These are phyloP conservation scores for Phaeosphaeria sp. DNA, from an alignment of 2,329 filamentous ascomycete genomes.

Conservation along the genomic window DNA sequence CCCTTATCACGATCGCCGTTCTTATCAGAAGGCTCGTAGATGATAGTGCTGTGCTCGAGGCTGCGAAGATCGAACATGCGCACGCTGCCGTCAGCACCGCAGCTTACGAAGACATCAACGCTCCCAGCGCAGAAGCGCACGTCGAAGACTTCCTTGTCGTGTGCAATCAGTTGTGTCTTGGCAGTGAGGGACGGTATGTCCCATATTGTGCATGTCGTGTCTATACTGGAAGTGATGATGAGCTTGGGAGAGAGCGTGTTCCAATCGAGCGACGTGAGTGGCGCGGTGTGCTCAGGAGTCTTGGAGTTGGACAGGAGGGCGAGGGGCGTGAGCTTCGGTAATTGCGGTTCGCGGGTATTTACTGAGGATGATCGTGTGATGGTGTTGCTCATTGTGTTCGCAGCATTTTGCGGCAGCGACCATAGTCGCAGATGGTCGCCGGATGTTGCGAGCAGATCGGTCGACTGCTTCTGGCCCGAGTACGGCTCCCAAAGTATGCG, in stretches of 20 bases:
- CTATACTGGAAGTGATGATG: constrained; percentile 98
- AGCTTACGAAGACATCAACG: constrained; percentile 98
- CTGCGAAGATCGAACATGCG: constrained; percentile 98
- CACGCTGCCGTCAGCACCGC: constrained; percentile 95
- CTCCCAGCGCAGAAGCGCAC: constrained; percentile 98
- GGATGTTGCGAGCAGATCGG: constrained; percentile 91
- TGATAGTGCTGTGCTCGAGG: constrained; percentile 97
- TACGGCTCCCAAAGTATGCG: constrained; percentile 95
- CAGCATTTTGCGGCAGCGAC: constrained; percentile 73
- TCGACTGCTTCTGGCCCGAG: constrained; percentile 92
- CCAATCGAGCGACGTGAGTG: constrained; percentile 96
- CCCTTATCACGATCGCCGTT: constrained; percentile 58
- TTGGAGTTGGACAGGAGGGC: constrained; percentile 97
- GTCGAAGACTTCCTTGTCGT: constrained; percentile 99
- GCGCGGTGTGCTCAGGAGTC: constrained; percentile 96
- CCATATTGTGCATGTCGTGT: constrained; percentile 99
- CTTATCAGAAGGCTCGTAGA: constrained; percentile 95
- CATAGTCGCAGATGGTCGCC: constrained; percentile 93
- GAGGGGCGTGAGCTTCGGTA: constrained; percentile 86
- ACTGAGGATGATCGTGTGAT: constrained; percentile 71
- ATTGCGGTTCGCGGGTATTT: constrained; percentile 66
- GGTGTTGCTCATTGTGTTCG: constrained; percentile 69
- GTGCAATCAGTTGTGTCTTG: constrained; percentile 97
- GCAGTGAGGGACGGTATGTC: constrained; percentile 97
- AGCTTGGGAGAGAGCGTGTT: constrained; percentile 95